Conservation (phyloP, 352 stramenopile species). For the Phytopythium chamaehyphon region DNA sequence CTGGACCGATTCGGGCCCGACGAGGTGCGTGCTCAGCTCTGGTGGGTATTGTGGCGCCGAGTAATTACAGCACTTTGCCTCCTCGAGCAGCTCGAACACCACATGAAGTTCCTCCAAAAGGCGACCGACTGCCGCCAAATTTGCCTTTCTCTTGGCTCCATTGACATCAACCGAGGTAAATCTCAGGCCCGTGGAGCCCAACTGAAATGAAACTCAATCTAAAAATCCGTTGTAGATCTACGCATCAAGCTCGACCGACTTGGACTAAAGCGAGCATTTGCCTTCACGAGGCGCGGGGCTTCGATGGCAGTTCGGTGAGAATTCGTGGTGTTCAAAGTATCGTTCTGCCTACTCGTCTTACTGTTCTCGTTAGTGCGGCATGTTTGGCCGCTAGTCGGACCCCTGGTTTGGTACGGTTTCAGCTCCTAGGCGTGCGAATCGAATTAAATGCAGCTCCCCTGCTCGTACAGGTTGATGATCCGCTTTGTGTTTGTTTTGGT, state of each 20-base stretch:
- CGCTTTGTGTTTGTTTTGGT: neutral
- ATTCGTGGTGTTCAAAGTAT: neutral
- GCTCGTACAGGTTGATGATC: constrained; percentile 25
- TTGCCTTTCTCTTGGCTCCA: constrained; percentile 41
- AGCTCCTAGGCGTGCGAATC: constrained; percentile 32
- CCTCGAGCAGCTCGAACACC: constrained; percentile 38
- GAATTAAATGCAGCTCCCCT: constrained; percentile 10
- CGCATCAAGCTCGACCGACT: constrained; percentile 61
- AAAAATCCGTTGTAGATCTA: constrained; percentile 33
- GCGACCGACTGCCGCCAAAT: constrained; percentile 29
- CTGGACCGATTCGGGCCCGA: constrained; percentile 46
- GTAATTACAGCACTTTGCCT: too few relatives aligned
- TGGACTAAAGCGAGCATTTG: constrained; percentile 35
- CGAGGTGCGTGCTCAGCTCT: constrained; percentile 38
- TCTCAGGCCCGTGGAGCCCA: too few relatives aligned
- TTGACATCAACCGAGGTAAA: constrained; percentile 49
- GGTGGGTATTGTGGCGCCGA: neutral
- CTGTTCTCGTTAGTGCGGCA: constrained; percentile 12
- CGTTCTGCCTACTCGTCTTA: too few relatives aligned
- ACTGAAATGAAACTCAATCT: neutral
- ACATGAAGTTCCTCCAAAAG: constrained; percentile 49
- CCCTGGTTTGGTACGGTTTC: constrained; percentile 22
- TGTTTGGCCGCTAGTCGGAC: constrained; percentile 26
- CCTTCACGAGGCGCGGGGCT: constrained; percentile 32
- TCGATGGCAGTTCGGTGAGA: constrained; percentile 23